A percentile compares a stretch with the other conserved stretches of the same genome.
Evolutionary conservation across 140 eudicot species (phyloP).

Genomic region (Oenanthe javanica): DNA sequence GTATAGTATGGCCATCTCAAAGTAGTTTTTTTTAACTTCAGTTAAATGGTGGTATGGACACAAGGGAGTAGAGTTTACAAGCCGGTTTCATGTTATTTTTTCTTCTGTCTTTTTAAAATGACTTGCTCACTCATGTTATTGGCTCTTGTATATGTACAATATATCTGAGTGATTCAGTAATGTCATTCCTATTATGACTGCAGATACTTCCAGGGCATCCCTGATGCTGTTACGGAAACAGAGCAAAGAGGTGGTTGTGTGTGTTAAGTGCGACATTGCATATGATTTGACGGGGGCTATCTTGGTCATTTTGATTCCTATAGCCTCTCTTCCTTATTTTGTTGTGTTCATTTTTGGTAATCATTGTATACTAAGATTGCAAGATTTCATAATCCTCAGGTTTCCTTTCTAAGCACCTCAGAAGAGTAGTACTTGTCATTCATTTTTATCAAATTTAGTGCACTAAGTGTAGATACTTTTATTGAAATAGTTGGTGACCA

Average conservation of each 20-base stretch:
- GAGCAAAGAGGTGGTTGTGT: conserved; percentile 93
- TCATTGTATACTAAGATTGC: conserved; percentile 1
- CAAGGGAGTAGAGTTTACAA: not conserved
- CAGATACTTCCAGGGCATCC: conserved; percentile 96
- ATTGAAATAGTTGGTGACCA: not conserved
- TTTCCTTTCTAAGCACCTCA: not conserved
- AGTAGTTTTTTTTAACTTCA: not conserved
- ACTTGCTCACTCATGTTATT: not conserved
- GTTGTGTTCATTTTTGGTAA: not conserved
- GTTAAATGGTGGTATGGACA: not conserved
- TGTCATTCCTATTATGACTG: not conserved
- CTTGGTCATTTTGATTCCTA: conserved; percentile 10
- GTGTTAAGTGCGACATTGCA: conserved; percentile 24
- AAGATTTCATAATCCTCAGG: not conserved
- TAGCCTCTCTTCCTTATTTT: conserved; percentile 3
- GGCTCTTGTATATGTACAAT: not conserved
- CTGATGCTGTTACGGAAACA: conserved; percentile 68
- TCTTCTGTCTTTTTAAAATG: not conserved
- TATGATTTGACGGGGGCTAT: conserved; percentile 1
- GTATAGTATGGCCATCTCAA: not conserved
- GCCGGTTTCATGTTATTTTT: not conserved
- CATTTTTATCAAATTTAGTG: not conserved
- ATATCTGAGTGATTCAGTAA: not conserved
- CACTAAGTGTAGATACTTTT: not conserved
- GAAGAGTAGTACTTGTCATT: conserved; percentile 6